Conservation (phyloP, 148 eudicot species). For the Gaultheria prostrata region DNA sequence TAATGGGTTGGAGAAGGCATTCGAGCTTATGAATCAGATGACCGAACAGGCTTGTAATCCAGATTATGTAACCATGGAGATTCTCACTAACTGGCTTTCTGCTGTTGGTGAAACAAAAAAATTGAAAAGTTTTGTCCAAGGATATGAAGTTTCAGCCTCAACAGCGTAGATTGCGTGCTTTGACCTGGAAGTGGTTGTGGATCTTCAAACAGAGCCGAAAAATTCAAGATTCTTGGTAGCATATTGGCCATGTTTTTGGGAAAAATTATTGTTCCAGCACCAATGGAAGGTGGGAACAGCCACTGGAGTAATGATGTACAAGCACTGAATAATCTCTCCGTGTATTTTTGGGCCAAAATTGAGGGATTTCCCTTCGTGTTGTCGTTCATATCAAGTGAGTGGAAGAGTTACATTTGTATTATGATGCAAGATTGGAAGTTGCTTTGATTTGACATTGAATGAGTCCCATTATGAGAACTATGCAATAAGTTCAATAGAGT, state of each 20-base stretch:
- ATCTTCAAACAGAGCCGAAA: neutral
- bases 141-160: conserved; percentile 35
- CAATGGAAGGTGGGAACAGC: neutral
- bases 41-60: conserved; percentile 59
- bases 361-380: neutral
- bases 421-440: conserved; percentile 9
- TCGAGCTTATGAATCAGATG: conserved; percentile 77
- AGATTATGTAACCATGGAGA: conserved; percentile 70
- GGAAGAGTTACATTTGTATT: neutral
- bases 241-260: neutral
- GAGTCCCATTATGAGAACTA: neutral
- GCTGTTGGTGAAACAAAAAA: conserved; percentile 62
- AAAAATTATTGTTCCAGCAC: neutral
- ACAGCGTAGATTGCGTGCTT: conserved; percentile 5
- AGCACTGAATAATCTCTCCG: neutral
- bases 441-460: neutral
- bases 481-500: neutral
- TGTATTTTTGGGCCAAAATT: neutral
- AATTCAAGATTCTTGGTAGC: neutral
- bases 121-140: conserved; percentile 52
- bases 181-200: neutral
- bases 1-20: conserved; percentile 54
- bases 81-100: conserved; percentile 74
- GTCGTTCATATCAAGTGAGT: neutral
- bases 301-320: neutral